These are phyloP conservation scores for Irpex sp. DNA, from an alignment of 1,284 basidiomycete genomes.

Conservation along the genomic window DNA sequence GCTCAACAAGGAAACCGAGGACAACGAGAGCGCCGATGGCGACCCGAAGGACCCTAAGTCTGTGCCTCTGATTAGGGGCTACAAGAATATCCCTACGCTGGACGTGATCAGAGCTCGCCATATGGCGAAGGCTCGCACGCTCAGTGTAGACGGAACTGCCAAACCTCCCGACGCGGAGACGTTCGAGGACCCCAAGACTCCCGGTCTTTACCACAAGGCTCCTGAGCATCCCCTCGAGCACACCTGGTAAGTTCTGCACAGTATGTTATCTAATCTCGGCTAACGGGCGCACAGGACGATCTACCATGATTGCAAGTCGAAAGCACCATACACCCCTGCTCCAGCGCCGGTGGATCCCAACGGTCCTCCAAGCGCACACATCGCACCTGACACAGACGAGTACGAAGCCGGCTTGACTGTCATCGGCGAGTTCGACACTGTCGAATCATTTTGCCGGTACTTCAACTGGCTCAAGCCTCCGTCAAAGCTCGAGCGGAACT, in stretches of 20 bases:
- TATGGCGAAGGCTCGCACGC: constrained; percentile 59
- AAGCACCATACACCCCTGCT: constrained; percentile 51
- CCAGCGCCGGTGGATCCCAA: constrained; percentile 21
- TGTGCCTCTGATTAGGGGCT: constrained; percentile 60
- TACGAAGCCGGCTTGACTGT: constrained; percentile 79
- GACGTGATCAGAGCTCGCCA: constrained; percentile 73
- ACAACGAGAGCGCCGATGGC: constrained; percentile 19
- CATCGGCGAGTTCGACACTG: constrained; percentile 79
- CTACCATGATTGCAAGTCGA: constrained; percentile 84
- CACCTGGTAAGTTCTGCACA: constrained; percentile 57
- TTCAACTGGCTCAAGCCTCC: constrained; percentile 94
- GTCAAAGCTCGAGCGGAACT: constrained; percentile 81
- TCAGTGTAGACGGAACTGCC: constrained; percentile 69
- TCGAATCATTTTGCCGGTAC: constrained; percentile 90
- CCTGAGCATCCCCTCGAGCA: constrained; percentile 84
- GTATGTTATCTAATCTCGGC: constrained; percentile 4
- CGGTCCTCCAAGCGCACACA: constrained; percentile 33
- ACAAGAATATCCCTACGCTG: constrained; percentile 82
- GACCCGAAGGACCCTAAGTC: constrained; percentile 30
- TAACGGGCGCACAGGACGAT: constrained; percentile 59
- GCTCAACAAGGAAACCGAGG: constrained; percentile 48
- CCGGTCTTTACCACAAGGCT: constrained; percentile 66
- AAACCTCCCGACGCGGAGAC: constrained; percentile 72
- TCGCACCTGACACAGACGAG: constrained; percentile 55
- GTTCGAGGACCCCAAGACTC: constrained; percentile 77